These are phyloP conservation scores for Cornus kousa DNA, from an alignment of 148 eudicot genomes.

Conservation along the genomic window DNA sequence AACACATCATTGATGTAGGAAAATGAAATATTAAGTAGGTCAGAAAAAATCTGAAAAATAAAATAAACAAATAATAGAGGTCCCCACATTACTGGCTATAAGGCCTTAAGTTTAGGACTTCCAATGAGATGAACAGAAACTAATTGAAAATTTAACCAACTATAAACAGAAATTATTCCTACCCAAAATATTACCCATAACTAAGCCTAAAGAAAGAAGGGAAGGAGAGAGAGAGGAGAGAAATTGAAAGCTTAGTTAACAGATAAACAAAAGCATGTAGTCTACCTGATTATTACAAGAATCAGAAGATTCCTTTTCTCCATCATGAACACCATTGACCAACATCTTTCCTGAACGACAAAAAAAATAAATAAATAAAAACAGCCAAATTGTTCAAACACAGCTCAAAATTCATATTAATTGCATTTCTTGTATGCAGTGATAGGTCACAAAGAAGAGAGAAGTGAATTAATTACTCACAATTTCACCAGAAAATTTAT, in stretches of 20 bases:
- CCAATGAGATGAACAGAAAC: neutral
- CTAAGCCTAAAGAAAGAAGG: neutral
- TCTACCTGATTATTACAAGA: constrained; percentile 20
- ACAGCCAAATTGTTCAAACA: neutral
- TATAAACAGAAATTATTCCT: neutral
- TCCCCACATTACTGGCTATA: neutral
- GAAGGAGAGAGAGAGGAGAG: neutral
- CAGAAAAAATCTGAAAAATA: neutral
- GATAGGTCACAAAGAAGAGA: neutral
- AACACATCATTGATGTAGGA: neutral
- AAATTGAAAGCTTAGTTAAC: neutral
- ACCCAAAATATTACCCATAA: neutral
- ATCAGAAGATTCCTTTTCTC: constrained; percentile 18
- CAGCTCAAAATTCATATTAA: neutral
- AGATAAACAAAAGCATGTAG: neutral
- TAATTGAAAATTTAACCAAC: neutral
- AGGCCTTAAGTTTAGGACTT: neutral
- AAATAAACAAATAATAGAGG: no score
- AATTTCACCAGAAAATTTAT: neutral
- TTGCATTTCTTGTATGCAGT: no score
- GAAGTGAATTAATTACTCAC: neutral
- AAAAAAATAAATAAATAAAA: neutral
- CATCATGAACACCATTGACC: constrained; percentile 1
- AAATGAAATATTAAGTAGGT: neutral
- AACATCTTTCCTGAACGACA: constrained; percentile 1